Evolutionary conservation across 768 basidiomycete genomes (phyloP).

Genomic region (Mycena capillaripes): DNA sequence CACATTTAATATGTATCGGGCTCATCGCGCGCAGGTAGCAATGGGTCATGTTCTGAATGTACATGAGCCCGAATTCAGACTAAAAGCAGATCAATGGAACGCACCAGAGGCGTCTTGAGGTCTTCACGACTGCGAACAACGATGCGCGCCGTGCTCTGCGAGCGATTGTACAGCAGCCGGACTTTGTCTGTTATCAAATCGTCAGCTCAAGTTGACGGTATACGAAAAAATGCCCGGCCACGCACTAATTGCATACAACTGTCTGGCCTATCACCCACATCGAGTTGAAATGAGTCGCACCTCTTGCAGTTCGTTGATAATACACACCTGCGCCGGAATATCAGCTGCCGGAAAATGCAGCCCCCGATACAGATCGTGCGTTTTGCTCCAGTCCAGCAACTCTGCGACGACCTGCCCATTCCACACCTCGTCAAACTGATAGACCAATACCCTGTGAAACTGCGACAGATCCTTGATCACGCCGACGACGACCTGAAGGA

Average conservation of each 20-base stretch:
- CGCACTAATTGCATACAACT: conserved; percentile 77
- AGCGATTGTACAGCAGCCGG: conserved; percentile 80
- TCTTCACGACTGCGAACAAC: conserved; percentile 75
- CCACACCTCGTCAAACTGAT: conserved; percentile 87
- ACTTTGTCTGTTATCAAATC: conserved; percentile 70
- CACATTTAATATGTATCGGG: conserved; percentile 87
- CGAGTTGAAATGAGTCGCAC: not conserved
- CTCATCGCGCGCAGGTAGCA: conserved; percentile 90
- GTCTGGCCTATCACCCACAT: conserved; percentile 62
- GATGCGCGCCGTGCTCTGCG: conserved; percentile 79
- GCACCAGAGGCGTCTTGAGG: conserved; percentile 74
- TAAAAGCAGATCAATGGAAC: conserved; percentile 35
- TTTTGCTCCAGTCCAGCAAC: conserved; percentile 82
- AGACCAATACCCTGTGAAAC: conserved; percentile 86
- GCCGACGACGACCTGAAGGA: conserved; percentile 81
- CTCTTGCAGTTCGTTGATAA: conserved; percentile 30
- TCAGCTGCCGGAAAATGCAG: conserved; percentile 80
- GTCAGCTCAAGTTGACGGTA: not conserved
- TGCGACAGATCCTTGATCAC: conserved; percentile 82
- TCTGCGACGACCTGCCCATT: conserved; percentile 87
- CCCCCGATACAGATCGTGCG: conserved; percentile 80
- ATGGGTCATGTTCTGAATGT: conserved; percentile 81
- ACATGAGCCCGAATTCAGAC: not conserved
- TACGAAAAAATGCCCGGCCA: not conserved
- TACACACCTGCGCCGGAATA: conserved; percentile 73